Evolutionary conservation across 2,329 filamentous ascomycete species (phyloP).

Genomic region (Colletotrichum gigasporum): DNA sequence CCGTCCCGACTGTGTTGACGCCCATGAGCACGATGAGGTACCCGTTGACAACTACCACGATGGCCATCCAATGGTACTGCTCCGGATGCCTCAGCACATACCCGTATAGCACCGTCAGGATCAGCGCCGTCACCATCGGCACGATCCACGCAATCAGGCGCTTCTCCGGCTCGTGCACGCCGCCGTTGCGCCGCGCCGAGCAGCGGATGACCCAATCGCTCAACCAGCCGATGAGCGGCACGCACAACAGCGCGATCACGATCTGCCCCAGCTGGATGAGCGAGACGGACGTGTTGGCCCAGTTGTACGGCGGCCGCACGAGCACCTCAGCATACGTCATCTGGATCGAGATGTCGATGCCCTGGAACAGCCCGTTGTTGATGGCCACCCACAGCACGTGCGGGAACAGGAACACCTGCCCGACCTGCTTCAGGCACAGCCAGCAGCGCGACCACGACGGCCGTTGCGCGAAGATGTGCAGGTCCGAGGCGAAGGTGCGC

Average conservation of each 20-base stretch:
- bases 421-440: slow-evolving; percentile 21
- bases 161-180: slow-evolving; percentile 52
- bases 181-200: slow-evolving; percentile 48
- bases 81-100: slow-evolving; percentile 18
- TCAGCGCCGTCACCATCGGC: slow-evolving; percentile 17
- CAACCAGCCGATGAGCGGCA: slow-evolving; percentile 25
- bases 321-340: slow-evolving; percentile 28
- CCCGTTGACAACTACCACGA: slow-evolving; percentile 16
- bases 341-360: slow-evolving; percentile 26
- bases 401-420: slow-evolving; percentile 26
- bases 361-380: slow-evolving; percentile 28
- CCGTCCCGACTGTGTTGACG: slow-evolving; percentile 16
- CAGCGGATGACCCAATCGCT: slow-evolving; percentile 28
- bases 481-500: slow-evolving; percentile 12
- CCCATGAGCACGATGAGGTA: slow-evolving; percentile 25
- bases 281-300: slow-evolving; percentile 26
- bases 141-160: slow-evolving; percentile 38
- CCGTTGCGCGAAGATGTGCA: slow-evolving; percentile 13
- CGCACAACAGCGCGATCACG: slow-evolving; percentile 12
- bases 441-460: not conserved
- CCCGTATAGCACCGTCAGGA: slow-evolving; percentile 25
- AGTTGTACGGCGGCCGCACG: slow-evolving; percentile 27
- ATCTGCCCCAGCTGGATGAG: slow-evolving; percentile 24
- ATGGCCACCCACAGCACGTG: slow-evolving; percentile 28
- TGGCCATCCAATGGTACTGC: slow-evolving; percentile 27